phyloP scores from a whole-genome alignment of 306 rosid species.

The Comarum palustre region DNA sequence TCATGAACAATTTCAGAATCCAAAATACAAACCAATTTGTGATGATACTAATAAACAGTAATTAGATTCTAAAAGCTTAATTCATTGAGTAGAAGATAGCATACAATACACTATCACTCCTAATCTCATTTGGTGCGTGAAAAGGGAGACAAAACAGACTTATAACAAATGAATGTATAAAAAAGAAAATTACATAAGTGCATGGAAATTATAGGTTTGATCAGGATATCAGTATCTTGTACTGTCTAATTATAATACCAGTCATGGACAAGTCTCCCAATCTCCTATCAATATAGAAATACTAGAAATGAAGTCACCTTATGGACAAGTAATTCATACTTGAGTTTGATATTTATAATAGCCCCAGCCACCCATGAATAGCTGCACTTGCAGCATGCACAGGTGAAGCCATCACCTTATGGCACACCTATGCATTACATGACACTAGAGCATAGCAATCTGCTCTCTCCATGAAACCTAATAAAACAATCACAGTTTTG shows the following conservation, averaged over 20 bases:
- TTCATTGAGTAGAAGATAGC: not conserved
- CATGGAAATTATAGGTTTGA: not conserved
- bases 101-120: not conserved
- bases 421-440: slow-evolving; percentile 7
- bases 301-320: not conserved
- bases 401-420: not conserved
- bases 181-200: not conserved
- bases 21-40: not conserved
- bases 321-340: not conserved
- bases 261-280: not conserved
- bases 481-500: not conserved
- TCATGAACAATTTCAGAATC: not conserved
- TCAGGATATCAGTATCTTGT: not conserved
- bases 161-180: not conserved
- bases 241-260: not conserved
- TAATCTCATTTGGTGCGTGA: not conserved
- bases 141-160: not conserved
- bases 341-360: not conserved
- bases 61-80: not conserved
- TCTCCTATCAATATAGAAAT: not conserved
- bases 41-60: not conserved
- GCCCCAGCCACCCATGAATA: not conserved
- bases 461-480: not conserved
- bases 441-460: not conserved
- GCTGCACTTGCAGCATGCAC: not conserved